These are phyloP conservation scores for Lavandula angustifolia DNA, from an alignment of 257 asterid genomes.

Conservation along the genomic window DNA sequence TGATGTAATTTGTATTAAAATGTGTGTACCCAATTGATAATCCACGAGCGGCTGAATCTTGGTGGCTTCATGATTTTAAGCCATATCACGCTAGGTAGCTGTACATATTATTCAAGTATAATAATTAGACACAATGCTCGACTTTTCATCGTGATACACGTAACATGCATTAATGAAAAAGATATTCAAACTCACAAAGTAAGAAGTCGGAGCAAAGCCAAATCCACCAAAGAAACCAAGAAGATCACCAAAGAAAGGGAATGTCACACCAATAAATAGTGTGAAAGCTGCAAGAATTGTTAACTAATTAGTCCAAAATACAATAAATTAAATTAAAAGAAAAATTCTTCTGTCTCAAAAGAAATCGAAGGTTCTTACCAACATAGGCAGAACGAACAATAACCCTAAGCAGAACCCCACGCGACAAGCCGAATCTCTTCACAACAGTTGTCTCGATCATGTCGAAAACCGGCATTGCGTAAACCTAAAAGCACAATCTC, in stretches of 20 bases:
- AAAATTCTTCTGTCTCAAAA: neutral
- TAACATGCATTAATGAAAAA: neutral
- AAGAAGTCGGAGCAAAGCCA: constrained; percentile 93
- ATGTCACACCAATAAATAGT: constrained; percentile 74
- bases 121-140: no score
- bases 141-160: neutral
- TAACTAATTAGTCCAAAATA: neutral
- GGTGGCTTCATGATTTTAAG: constrained; percentile 67
- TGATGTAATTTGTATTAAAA: neutral
- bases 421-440: constrained; percentile 43
- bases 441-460: constrained; percentile 50
- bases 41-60: constrained; percentile 76
- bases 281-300: constrained; percentile 66
- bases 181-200: constrained; percentile 55
- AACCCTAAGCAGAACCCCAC: constrained; percentile 51
- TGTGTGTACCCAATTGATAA: constrained; percentile 74
- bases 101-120: constrained; percentile 18
- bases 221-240: constrained; percentile 97
- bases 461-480: constrained; percentile 90
- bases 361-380: constrained; percentile 44
- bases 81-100: constrained; percentile 93
- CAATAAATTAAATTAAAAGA: no score
- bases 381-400: constrained; percentile 71
- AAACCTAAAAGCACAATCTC: constrained; percentile 48
- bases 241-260: constrained; percentile 94